Evolutionary conservation across 2,329 filamentous ascomycete species (phyloP), one percentile per base, ranked within the genome.

Genomic region (Pseudogymnoascus sp.): DNA sequence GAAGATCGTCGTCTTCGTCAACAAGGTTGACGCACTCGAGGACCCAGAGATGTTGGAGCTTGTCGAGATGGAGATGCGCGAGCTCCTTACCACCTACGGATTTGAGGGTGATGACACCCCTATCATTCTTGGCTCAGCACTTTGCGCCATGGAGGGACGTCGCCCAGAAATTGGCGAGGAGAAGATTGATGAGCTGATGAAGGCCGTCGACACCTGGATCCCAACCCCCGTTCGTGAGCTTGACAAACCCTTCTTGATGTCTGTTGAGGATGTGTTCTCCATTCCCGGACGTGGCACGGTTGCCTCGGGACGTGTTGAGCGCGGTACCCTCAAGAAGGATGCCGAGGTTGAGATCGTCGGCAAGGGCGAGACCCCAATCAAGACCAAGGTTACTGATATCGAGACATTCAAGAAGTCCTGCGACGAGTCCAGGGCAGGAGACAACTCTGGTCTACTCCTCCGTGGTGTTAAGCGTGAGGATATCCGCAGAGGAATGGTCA

Each of bases 371-470:
- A 82, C 85, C 48, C 78, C 90, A 67, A 89, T 97, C 81, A 96
- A 95, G 85, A 97, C 94, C 76, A 97, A 96, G 82, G 92, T 99
- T 66, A 99, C 94, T 71, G 95, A 99, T 72, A 97, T 99, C 68
- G 94, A 99, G 82, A 99, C 92, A 66, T 99, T 99, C 83, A 96
- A 97, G 84, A 99, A 99, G 84, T 95, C 91, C 57, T 97, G 94
- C 76, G 92, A 96, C 61, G 90, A 96, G 78, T 95, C 92, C 62
- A 85, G 89, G 70, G 94, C 94, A 63, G 94, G 94, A 75, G 94
- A 99, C 78, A 99, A 97, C 85, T 96, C 94, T 23, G 94, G 94
- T 72, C 88, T 99, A 35, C 84, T 99, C 59, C 87, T 99, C 75
- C 90, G 94, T 78, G 92, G 94, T 81, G 77, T 99, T 72, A 92